Base-by-base conservation (phyloP, 1,139 yeast species). In the Tardiomyces blankii region DNA sequence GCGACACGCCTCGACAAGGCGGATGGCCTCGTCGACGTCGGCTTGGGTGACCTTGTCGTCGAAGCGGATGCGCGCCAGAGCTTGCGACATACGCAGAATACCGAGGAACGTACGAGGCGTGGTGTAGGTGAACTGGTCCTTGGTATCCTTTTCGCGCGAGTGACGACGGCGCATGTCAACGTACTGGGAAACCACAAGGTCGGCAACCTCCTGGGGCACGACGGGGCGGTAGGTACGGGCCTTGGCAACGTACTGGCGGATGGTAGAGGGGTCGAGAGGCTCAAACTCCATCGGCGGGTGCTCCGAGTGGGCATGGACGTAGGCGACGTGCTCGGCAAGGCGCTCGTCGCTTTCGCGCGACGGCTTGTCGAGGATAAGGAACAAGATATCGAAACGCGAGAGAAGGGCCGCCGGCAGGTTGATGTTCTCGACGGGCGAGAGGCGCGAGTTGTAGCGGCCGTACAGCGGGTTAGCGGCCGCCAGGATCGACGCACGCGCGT, bases 401-500 rank as follows among this genome's bases (percentile, higher is more conserved):
- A 93, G 71, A 54, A 93, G 73, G 0, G 99, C 98, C 1, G 98
- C 97, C 13, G 98, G 99, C 48, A 93, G 72, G 61, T 93, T 91
- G 64, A 93, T 91, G 65, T 93, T 93, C 58, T 91, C 96, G 52
- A 88, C 83, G 2, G 98, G 97, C 3, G 96, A 84, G 47, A 91
- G 67, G 54, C 78, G 75, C 40, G 96, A 86, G 65, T 93, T 91
- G 66, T 93, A 93, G 54, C 98, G 78, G 49, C 98, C 98, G 63
- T 85, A 89, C 38, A 91, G 70, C 14, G 99, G 99, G 68, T 93
- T 93, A 7, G 99, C 99, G 33, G 98, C 98, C 0, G 99, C 98
- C 52, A 93, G 68, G 50, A 93, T 86, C 1, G 97, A 88, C 0
- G 98, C 79, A 64, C 99, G 77, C 12, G 99, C 98, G 63, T 93